These are phyloP conservation scores for Termitomyces sp. DNA, from an alignment of 768 basidiomycete genomes.

Conservation along the genomic window DNA sequence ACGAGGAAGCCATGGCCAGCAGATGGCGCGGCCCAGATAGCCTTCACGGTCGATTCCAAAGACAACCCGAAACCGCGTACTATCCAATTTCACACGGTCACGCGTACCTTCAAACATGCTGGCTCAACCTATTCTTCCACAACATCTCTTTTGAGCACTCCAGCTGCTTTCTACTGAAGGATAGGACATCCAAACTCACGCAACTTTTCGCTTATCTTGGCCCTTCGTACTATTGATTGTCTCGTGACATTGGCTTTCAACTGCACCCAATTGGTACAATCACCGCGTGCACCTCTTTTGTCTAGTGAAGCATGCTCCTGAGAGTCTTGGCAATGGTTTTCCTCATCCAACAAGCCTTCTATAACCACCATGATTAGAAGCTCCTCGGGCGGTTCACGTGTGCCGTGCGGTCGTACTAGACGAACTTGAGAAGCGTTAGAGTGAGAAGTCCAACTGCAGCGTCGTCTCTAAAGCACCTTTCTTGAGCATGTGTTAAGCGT, in stretches of 20 bases:
- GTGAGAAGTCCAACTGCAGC: too few species aligned
- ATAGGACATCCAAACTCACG: neutral
- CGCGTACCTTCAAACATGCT: too few species aligned
- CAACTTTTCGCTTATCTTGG: neutral
- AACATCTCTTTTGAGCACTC: too few species aligned
- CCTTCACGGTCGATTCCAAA: constrained; percentile 8
- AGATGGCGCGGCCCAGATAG: constrained; percentile 13
- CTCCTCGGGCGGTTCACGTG: neutral
- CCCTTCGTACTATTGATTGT: neutral
- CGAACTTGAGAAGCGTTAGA: neutral
- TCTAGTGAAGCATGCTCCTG: neutral
- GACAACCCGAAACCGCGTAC: constrained; percentile 20
- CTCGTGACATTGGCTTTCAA: too few species aligned
- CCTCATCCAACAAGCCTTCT: neutral
- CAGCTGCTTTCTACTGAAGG: too few species aligned
- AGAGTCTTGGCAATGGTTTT: neutral
- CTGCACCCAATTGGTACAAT: neutral
- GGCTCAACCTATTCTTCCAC: too few species aligned
- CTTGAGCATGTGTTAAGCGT: neutral
- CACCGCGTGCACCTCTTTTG: neutral
- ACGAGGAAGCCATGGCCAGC: constrained; percentile 37
- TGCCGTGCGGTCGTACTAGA: neutral
- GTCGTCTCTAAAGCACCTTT: neutral
- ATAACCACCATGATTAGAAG: neutral
- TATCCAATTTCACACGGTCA: constrained; percentile 23